These are phyloP conservation scores for Rhododendron griersonianum DNA, from an alignment of 148 eudicot species.

Conservation along the genomic window DNA sequence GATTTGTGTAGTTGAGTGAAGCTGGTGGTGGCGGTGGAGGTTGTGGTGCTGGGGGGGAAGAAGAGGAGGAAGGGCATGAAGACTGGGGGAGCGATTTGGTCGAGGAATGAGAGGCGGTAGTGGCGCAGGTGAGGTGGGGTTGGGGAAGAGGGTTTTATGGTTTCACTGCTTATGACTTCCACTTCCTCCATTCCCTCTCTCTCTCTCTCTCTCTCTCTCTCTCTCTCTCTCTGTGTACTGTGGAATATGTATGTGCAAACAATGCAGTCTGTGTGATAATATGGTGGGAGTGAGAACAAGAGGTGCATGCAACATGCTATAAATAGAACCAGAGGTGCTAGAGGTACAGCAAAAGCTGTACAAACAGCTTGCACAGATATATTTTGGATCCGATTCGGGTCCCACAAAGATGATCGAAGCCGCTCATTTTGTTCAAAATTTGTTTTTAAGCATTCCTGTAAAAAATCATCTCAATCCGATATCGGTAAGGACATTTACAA, in stretches of 20 bases:
- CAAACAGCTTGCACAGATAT: no score
- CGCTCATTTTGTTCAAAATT: no score
- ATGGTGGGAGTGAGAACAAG: background rate
- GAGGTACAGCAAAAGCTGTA: no score
- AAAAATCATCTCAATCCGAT: no score
- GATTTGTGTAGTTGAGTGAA: background rate
- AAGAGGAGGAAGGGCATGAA: conserved; percentile 3
- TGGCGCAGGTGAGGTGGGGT: background rate
- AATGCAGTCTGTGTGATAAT: background rate
- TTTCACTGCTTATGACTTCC: background rate
- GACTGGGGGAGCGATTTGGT: background rate
- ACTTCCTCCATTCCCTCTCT: background rate
- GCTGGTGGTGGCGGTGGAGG: conserved; percentile 5
- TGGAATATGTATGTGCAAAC: background rate
- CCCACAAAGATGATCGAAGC: no score
- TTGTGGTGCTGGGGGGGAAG: background rate
- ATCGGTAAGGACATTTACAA: no score
- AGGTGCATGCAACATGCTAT: background rate
- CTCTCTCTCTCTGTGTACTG: no score
- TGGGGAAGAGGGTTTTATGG: background rate
- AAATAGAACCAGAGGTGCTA: background rate
- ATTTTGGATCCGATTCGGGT: no score
- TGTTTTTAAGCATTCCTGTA: no score
- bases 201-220: no score
- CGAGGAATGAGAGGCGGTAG: conserved; percentile 8